Conservation (phyloP, 2,329 filamentous ascomycete genomes). For the Botrytis deweyae region DNA sequence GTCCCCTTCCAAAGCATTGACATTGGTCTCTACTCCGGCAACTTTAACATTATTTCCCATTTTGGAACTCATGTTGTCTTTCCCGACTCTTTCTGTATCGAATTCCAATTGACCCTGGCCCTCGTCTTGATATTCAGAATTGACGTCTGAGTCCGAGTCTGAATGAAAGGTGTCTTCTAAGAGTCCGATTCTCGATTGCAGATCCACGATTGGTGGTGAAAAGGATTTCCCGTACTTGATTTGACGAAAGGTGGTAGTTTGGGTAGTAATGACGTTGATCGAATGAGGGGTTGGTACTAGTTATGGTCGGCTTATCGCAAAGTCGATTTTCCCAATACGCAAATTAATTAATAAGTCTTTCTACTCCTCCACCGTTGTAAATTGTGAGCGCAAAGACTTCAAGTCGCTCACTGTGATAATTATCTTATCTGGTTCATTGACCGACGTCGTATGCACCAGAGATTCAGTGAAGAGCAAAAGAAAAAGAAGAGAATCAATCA, state of each 20-base stretch:
- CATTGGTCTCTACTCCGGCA: conserved; percentile 29
- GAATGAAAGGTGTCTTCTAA: conserved; percentile 36
- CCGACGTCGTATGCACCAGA: not conserved
- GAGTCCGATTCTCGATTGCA: conserved; percentile 26
- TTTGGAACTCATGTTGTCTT: conserved; percentile 16
- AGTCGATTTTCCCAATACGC: not conserved
- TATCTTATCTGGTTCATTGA: conserved; percentile 15
- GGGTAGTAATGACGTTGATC: not conserved
- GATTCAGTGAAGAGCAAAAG: not conserved
- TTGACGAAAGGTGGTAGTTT: not conserved
- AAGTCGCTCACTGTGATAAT: conserved; percentile 39
- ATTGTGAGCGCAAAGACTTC: conserved; percentile 41
- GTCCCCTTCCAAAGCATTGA: conserved; percentile 9
- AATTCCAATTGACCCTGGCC: conserved; percentile 21
- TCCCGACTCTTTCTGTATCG: conserved; percentile 16
- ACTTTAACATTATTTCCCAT: conserved; percentile 21
- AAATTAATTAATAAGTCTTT: conserved; percentile 36
- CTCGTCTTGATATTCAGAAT: conserved; percentile 12
- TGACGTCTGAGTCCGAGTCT: conserved; percentile 22
- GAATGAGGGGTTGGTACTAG: not conserved
- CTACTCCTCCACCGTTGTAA: conserved; percentile 27
- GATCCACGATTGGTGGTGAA: conserved; percentile 14
- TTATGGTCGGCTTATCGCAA: not conserved
- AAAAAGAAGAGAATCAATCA: not conserved
- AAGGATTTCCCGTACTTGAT: not conserved